Percentiles rank a stretch among this genome's conserved stretches.
These are phyloP conservation scores for Azolla pinnata DNA, from an alignment of 75 land plant genomes.

Conservation along the genomic window DNA sequence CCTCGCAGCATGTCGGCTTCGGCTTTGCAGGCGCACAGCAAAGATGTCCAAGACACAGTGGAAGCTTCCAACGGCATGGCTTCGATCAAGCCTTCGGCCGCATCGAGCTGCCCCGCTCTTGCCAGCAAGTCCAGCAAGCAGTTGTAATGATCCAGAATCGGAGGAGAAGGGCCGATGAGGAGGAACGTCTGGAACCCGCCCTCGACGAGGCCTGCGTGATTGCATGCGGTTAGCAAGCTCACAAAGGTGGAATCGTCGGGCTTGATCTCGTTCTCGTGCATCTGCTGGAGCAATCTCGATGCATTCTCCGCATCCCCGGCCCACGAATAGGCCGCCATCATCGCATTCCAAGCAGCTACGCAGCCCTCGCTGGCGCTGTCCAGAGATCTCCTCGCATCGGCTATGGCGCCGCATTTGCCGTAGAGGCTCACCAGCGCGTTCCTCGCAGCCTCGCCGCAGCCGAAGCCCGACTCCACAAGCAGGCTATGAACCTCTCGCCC, in stretches of 20 bases:
- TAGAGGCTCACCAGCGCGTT: slow-evolving; percentile 30
- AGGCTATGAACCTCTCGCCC: slow-evolving; percentile 16
- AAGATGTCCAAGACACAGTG: slow-evolving; percentile 2
- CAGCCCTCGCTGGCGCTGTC: slow-evolving; percentile 9
- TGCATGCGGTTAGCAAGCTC: slow-evolving; percentile 24
- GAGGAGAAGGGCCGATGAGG: not conserved
- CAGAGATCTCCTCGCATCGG: slow-evolving; percentile 5
- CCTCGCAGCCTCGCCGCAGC: slow-evolving; percentile 8
- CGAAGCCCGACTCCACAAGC: slow-evolving; percentile 4
- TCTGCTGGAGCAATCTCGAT: too few species aligned
- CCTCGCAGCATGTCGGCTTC: not conserved
- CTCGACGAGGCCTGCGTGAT: slow-evolving; percentile 1
- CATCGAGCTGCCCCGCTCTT: slow-evolving; percentile 1
- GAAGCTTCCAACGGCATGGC: not conserved
- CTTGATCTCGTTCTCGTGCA: slow-evolving; percentile 3
- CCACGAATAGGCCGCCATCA: slow-evolving; percentile 15
- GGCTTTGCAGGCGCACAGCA: not conserved
- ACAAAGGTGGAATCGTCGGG: slow-evolving; percentile 19
- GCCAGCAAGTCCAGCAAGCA: slow-evolving; percentile 2
- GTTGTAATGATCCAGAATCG: not conserved
- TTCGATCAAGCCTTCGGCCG: slow-evolving; percentile 1
- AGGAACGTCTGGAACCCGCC: not conserved
- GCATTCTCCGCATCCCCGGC: slow-evolving; percentile 16
- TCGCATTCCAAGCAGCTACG: slow-evolving; percentile 17
- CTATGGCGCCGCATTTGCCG: slow-evolving; percentile 19